A percentile compares a stretch with the other conserved stretches of the same genome.
phyloP scores from a whole-genome alignment of 2,329 filamentous ascomycete species.

The Neofusicoccum cordaticola region DNA sequence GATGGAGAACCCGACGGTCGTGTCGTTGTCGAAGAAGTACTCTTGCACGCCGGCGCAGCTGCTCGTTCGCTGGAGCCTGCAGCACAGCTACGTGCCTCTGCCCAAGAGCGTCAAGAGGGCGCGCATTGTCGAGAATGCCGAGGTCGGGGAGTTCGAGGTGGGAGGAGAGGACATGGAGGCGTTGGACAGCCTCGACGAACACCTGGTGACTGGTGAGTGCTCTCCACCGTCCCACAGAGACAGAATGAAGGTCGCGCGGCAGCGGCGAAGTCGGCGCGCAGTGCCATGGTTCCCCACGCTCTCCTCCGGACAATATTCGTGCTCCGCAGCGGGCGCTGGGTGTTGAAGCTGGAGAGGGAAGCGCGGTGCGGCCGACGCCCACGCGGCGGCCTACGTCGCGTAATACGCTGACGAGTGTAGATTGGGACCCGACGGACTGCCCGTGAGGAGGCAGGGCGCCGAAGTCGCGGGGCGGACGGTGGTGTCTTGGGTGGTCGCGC shows the following conservation, averaged over 20 bases:
- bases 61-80: constrained; percentile 73
- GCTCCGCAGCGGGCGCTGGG: constrained; percentile 6
- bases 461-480: not conserved
- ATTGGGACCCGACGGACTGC: constrained; percentile 49
- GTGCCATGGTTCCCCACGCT: constrained; percentile 9
- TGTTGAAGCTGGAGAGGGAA: constrained; percentile 5
- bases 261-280: not conserved
- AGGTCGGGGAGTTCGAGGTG: constrained; percentile 61
- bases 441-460: constrained; percentile 23
- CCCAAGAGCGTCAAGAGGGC: constrained; percentile 67
- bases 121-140: constrained; percentile 64
- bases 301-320: constrained; percentile 10
- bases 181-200: constrained; percentile 67
- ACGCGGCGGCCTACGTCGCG: not conserved
- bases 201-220: constrained; percentile 67
- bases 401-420: constrained; percentile 25
- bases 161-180: constrained; percentile 59
- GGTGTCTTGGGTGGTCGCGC: not conserved
- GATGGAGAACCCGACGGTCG: constrained; percentile 65
- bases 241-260: not conserved
- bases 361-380: not conserved
- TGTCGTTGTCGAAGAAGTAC: constrained; percentile 64
- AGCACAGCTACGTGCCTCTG: constrained; percentile 69
- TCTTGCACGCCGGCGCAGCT: constrained; percentile 69
- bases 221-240: not conserved